Evolutionary conservation across 345 rosid species (phyloP), one percentile per base, ranked within the genome.

Genomic region (Lumnitzera racemosa): DNA sequence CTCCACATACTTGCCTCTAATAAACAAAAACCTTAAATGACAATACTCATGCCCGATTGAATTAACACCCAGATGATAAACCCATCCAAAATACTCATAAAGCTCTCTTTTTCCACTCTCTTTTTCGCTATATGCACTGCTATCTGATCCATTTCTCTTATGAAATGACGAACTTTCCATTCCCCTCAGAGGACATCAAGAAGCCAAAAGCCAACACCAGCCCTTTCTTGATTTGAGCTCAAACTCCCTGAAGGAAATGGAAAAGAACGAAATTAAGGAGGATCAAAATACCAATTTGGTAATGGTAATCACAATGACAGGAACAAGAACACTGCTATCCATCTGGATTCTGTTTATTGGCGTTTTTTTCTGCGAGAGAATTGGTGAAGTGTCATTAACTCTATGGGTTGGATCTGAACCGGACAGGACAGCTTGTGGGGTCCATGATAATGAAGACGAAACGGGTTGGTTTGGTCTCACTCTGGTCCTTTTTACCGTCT

Each of bases 11-110:
- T 82, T 90, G 67, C 99, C 95, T 70, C 83, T 75, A 2, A 94
- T 72, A 71, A 70, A 82, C 47, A 90, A 67, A 69, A 81, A 92
- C 47, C 97, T 80, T 12, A 80, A 81, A 61, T 87, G 86, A 54
- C 97, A 92, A 59, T 75, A 89, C 71, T 90, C 86, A 43, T 74
- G 96, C 0, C 97, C 97, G 27, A 94, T 94, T 47, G 91, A 72
- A 68, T 87, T 94, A 24, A 78, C 72, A 13, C 99, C 97, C 54
- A 94, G 55, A 76, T 94, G 99, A 75, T 82, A 87, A 27, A 88
- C 88, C 87, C 83, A 76, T 0, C 99, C 97, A 57, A 70, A 92
- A 74, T 73, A 92, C 75, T 81, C 88, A 48, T 73, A 79, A 29
- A 29, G 46, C 54, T 68, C 72, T 12, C 66, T 71, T 11, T 73